Percentiles rank a stretch among this genome's conserved stretches.
phyloP scores from a whole-genome alignment of 768 basidiomycete genomes.

The Panus rudis region DNA sequence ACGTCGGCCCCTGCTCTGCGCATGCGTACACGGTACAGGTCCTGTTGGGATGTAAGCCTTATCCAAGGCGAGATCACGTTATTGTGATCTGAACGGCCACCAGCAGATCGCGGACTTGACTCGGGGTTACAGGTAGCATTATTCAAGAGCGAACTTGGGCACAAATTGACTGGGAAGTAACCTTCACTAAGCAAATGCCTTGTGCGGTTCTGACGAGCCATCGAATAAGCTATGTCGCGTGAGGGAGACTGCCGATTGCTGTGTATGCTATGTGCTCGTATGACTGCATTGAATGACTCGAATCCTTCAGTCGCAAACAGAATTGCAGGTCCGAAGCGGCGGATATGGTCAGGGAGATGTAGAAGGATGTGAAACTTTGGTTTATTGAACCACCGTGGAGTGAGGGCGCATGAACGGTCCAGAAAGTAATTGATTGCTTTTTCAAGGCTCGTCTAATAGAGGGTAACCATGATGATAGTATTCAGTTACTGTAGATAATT shows the following conservation, averaged over 20 bases:
- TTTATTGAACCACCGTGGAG: slow-evolving; percentile 19
- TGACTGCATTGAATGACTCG: slow-evolving; percentile 22
- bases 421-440: slow-evolving; percentile 16
- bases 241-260: slow-evolving; percentile 20
- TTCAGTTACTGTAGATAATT: slow-evolving; percentile 6
- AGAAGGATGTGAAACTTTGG: slow-evolving; percentile 22
- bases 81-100: too few relatives aligned
- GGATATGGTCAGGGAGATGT: slow-evolving; percentile 20
- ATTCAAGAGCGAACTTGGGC: slow-evolving; percentile 16
- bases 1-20: too few relatives aligned
- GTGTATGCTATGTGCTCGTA: slow-evolving; percentile 14
- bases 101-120: too few relatives aligned
- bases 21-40: too few relatives aligned
- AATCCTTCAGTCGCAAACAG: slow-evolving; percentile 19
- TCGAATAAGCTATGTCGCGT: slow-evolving; percentile 15
- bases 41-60: too few relatives aligned
- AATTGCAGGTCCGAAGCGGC: slow-evolving; percentile 17
- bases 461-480: not conserved
- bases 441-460: slow-evolving; percentile 8
- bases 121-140: too few relatives aligned
- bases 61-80: too few relatives aligned
- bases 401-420: slow-evolving; percentile 15
- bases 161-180: not conserved
- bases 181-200: slow-evolving; percentile 17
- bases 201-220: slow-evolving; percentile 11